These are phyloP conservation scores for Amauroascus verrucosus DNA, from an alignment of 2,329 filamentous ascomycete species.

Conservation along the genomic window DNA sequence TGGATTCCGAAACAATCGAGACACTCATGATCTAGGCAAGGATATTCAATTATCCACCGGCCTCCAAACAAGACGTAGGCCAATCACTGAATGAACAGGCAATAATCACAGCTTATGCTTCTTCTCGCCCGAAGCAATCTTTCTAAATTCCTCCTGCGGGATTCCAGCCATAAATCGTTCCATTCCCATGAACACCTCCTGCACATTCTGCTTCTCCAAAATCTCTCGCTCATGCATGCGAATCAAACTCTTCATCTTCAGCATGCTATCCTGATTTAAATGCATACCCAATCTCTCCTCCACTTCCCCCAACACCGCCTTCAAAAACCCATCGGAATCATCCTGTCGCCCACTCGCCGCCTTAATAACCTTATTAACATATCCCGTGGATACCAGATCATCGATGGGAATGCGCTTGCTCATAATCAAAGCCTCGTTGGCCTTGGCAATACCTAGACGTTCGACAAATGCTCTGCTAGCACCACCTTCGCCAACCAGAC, in stretches of 20 bases:
- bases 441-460: conserved; percentile 66
- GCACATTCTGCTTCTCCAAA: conserved; percentile 65
- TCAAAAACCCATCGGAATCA: conserved; percentile 59
- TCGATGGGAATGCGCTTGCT: conserved; percentile 63
- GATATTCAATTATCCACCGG: neutral
- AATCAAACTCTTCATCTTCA: conserved; percentile 77
- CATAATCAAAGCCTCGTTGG: conserved; percentile 90
- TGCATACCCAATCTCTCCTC: conserved; percentile 71
- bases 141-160: conserved; percentile 80
- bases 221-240: conserved; percentile 59
- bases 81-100: neutral
- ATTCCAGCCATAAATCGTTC: conserved; percentile 68
- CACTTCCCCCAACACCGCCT: conserved; percentile 65
- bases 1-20: neutral
- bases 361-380: conserved; percentile 72
- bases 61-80: neutral
- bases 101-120: conserved; percentile 69
- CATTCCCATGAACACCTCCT: conserved; percentile 77
- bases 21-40: neutral
- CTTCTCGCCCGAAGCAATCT: conserved; percentile 79
- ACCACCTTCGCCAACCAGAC: conserved; percentile 81
- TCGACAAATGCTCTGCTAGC: conserved; percentile 68
- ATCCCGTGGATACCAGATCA: conserved; percentile 66
- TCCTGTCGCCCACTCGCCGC: conserved; percentile 45
- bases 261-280: conserved; percentile 65